phyloP scores from a whole-genome alignment of 805 yeast species.

The Candida saitoana region DNA sequence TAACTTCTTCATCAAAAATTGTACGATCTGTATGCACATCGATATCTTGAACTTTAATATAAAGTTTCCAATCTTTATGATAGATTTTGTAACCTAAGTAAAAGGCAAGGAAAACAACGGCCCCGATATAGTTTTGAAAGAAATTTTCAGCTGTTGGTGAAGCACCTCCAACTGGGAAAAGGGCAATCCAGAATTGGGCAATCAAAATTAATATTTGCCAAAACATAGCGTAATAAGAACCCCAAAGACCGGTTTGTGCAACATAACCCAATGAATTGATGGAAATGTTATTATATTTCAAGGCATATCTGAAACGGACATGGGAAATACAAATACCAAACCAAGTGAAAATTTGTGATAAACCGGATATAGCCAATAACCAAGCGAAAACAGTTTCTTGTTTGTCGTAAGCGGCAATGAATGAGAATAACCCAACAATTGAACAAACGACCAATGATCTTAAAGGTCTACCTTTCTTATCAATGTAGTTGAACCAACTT shows the following conservation, averaged over 20 bases:
- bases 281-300: conserved; percentile 27
- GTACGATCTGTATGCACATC: conserved; percentile 28
- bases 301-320: conserved; percentile 37
- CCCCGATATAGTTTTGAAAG: conserved; percentile 33
- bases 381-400: conserved; percentile 38
- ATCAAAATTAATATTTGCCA: conserved; percentile 32
- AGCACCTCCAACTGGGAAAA: conserved; percentile 32
- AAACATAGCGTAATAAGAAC: conserved; percentile 32
- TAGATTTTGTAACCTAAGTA: conserved; percentile 32
- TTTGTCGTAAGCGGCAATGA: conserved; percentile 39
- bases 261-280: conserved; percentile 29
- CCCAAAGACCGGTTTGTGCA: conserved; percentile 38
- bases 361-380: conserved; percentile 40
- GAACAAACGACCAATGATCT: conserved; percentile 33
- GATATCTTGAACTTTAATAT: conserved; percentile 24
- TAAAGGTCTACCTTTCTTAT: conserved; percentile 39
- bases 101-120: conserved; percentile 26
- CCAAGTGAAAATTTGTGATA: conserved; percentile 43
- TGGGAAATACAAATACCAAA: conserved; percentile 38
- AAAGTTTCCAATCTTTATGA: conserved; percentile 27
- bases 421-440: conserved; percentile 33
- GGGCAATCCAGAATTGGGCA: conserved; percentile 44
- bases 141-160: conserved; percentile 25
- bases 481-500: conserved; percentile 34
- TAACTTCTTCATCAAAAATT: conserved; percentile 32